Evolutionary conservation across 2,329 filamentous ascomycete genomes (phyloP).

Genomic region (Microcera coccophila): DNA sequence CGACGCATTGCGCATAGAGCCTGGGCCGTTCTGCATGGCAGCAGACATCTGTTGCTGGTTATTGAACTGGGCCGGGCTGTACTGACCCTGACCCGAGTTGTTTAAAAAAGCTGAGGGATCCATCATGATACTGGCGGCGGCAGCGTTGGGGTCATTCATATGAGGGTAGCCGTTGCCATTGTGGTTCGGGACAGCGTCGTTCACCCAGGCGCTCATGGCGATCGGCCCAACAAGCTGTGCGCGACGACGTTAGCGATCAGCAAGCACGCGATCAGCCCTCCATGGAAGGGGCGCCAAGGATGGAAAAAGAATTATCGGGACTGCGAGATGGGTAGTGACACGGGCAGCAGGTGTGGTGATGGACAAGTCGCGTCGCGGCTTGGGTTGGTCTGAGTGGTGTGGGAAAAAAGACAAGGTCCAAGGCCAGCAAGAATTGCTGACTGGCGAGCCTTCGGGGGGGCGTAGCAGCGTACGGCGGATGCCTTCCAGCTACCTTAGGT

Average conservation of each 20-base stretch:
- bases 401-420: constrained; percentile 27
- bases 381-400: constrained; percentile 38
- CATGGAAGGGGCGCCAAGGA: constrained; percentile 36
- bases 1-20: constrained; percentile 76
- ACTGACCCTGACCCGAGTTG: constrained; percentile 47
- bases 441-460: constrained; percentile 1
- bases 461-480: constrained; percentile 5
- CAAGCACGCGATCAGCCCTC: constrained; percentile 37
- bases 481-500: too few relatives aligned
- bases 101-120: constrained; percentile 62
- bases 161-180: constrained; percentile 67
- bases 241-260: constrained; percentile 44
- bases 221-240: constrained; percentile 43
- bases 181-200: constrained; percentile 65
- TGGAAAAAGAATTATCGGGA: constrained; percentile 20
- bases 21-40: constrained; percentile 73
- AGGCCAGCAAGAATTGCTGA: constrained; percentile 24
- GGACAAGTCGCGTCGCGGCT: constrained; percentile 42
- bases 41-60: constrained; percentile 48
- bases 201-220: constrained; percentile 71
- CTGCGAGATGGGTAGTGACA: constrained; percentile 48
- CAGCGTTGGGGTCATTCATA: constrained; percentile 57
- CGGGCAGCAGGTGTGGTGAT: constrained; percentile 36
- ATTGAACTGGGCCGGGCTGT: constrained; percentile 51
- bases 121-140: constrained; percentile 54